Evolutionary conservation across 2,329 filamentous ascomycete species (phyloP).

Genomic region (Fusarium nurragi): DNA sequence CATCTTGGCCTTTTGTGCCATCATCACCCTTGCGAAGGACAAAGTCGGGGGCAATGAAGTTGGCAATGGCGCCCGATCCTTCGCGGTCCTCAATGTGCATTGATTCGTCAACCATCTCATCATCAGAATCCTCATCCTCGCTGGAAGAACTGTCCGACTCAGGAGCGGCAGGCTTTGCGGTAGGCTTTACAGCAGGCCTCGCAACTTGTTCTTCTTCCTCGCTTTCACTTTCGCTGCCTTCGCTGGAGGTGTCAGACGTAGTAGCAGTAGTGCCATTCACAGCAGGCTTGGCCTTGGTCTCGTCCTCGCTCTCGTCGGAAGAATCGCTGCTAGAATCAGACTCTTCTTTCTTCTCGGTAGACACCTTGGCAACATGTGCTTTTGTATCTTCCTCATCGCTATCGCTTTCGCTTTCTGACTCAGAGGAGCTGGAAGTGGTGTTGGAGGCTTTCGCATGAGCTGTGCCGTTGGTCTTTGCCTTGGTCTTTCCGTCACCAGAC

Average conservation of each 20-base stretch:
- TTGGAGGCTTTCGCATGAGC: slow-evolving; percentile 22
- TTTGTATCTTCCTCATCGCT: slow-evolving; percentile 42
- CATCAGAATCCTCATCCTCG: slow-evolving; percentile 44
- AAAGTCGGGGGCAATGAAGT: slow-evolving; percentile 62
- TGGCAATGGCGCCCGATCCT: slow-evolving; percentile 53
- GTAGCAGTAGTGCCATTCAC: slow-evolving; percentile 25
- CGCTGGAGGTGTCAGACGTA: slow-evolving; percentile 38
- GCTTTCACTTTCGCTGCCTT: slow-evolving; percentile 40
- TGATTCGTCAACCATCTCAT: slow-evolving; percentile 52
- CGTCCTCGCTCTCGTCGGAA: slow-evolving; percentile 44
- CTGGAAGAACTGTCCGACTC: slow-evolving; percentile 36
- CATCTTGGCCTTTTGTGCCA: slow-evolving; percentile 54
- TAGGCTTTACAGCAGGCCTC: slow-evolving; percentile 23
- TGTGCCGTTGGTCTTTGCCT: slow-evolving; percentile 38
- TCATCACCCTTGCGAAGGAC: slow-evolving; percentile 59
- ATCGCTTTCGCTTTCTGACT: slow-evolving; percentile 45
- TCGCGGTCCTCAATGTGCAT: slow-evolving; percentile 51
- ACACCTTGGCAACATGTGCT: slow-evolving; percentile 23
- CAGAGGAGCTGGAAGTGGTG: slow-evolving; percentile 42
- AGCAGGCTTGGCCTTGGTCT: slow-evolving; percentile 32
- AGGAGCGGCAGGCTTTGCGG: slow-evolving; percentile 28
- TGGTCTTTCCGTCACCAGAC: slow-evolving; percentile 38
- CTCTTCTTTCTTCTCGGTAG: slow-evolving; percentile 20
- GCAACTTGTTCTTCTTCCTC: slow-evolving; percentile 35
- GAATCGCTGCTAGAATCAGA: slow-evolving; percentile 40